phyloP scores from a whole-genome alignment of 2,329 filamentous ascomycete genomes.

The Mollisiaceae sp. region DNA sequence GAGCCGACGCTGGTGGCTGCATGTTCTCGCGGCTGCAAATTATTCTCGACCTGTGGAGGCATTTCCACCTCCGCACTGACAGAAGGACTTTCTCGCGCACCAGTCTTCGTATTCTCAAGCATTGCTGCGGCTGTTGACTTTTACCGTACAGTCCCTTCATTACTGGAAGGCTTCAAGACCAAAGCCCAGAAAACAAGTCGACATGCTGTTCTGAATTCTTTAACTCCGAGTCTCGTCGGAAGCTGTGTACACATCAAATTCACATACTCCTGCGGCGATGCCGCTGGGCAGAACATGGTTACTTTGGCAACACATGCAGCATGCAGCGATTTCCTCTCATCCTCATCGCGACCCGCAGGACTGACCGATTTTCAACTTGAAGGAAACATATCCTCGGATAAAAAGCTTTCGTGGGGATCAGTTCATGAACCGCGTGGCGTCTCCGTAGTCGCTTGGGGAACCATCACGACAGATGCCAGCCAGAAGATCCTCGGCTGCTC shows the following conservation, averaged over 20 bases:
- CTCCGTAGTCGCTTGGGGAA: constrained; percentile 39
- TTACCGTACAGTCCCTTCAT: constrained; percentile 10
- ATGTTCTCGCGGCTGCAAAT: constrained; percentile 42
- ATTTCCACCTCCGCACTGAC: constrained; percentile 33
- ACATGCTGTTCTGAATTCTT: not conserved
- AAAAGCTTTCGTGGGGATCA: constrained; percentile 39
- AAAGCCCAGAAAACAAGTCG: constrained; percentile 1
- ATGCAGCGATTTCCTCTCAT: constrained; percentile 32
- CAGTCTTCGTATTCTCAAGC: constrained; percentile 36
- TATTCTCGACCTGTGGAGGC: constrained; percentile 33
- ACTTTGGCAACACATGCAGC: constrained; percentile 40
- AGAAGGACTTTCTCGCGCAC: constrained; percentile 36
- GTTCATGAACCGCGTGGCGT: constrained; percentile 35
- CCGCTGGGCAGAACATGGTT: constrained; percentile 42
- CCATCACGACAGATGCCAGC: constrained; percentile 30
- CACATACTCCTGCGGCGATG: constrained; percentile 38
- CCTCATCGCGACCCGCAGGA: constrained; percentile 19
- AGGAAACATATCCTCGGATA: constrained; percentile 37
- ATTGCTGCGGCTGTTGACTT: constrained; percentile 34
- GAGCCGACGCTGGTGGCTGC: constrained; percentile 41
- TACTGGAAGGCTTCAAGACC: not conserved
- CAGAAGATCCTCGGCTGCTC: constrained; percentile 30
- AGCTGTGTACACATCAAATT: constrained; percentile 36
- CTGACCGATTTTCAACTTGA: constrained; percentile 32
- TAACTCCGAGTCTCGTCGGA: constrained; percentile 27